These are phyloP conservation scores for Medicago truncatula DNA, from an alignment of 306 rosid genomes.

Conservation along the genomic window DNA sequence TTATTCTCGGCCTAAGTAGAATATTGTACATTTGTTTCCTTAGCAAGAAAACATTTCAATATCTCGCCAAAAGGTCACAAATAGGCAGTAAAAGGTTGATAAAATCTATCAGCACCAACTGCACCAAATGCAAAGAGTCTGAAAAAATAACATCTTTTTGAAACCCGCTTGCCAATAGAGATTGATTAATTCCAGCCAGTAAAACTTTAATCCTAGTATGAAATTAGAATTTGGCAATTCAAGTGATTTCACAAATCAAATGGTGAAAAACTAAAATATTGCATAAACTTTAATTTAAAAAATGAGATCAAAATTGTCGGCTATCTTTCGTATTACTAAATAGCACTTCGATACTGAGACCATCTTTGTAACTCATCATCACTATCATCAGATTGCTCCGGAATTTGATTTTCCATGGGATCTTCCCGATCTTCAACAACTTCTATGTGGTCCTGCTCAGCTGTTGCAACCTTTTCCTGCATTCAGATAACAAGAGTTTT, in stretches of 20 bases:
- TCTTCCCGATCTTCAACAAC: conserved; percentile 54
- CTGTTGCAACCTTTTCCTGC: conserved; percentile 56
- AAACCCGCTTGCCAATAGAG: too few relatives aligned
- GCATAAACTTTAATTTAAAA: neutral
- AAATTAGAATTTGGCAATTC: neutral
- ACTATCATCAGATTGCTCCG: conserved; percentile 54
- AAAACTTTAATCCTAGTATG: too few relatives aligned
- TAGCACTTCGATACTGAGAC: conserved; percentile 51
- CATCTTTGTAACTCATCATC: conserved; percentile 54
- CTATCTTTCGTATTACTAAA: conserved; percentile 28
- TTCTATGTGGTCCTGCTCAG: conserved; percentile 38
- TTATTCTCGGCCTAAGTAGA: too few relatives aligned
- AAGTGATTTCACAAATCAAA: neutral
- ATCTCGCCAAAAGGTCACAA: too few relatives aligned
- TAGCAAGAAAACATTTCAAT: too few relatives aligned
- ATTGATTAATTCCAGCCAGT: too few relatives aligned
- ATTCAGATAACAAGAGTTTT: conserved; percentile 29
- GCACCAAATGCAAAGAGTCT: too few relatives aligned
- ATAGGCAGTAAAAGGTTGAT: too few relatives aligned
- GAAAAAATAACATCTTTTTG: too few relatives aligned
- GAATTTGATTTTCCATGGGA: conserved; percentile 49
- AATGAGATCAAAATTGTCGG: neutral
- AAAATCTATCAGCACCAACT: too few relatives aligned
- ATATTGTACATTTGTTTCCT: too few relatives aligned
- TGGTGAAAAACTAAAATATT: neutral